Conservation (phyloP, 805 yeast genomes). For the Yamadazyma sp. region DNA sequence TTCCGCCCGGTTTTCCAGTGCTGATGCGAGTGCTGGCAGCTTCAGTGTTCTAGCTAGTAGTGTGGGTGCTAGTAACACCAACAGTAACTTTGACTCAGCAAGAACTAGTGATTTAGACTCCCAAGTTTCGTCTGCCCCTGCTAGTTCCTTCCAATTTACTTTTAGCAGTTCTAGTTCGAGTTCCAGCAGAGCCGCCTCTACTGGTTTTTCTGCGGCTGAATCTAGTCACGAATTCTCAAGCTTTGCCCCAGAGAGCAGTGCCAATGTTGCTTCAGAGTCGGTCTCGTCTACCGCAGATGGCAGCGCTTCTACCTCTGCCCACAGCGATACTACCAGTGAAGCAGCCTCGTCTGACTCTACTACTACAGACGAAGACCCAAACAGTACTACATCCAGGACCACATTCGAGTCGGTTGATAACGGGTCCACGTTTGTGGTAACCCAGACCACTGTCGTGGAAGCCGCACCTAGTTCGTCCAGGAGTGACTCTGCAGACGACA, state of each 20-base stretch:
- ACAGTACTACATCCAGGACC: constrained; percentile 18
- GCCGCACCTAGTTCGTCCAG: constrained; percentile 24
- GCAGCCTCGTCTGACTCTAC: constrained; percentile 3
- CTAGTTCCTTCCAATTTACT: background rate
- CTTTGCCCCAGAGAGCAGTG: too few species aligned
- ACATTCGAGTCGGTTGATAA: constrained; percentile 33
- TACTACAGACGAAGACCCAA: background rate
- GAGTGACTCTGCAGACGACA: constrained; percentile 10
- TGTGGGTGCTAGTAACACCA: constrained; percentile 1
- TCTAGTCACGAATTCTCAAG: too few species aligned
- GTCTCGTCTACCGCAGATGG: background rate
- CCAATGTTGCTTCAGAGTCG: background rate
- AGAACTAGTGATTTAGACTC: too few species aligned
- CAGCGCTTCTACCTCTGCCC: background rate
- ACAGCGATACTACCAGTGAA: constrained; percentile 3
- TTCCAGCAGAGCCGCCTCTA: too few species aligned
- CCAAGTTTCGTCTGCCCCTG: constrained; percentile 1
- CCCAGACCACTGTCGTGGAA: constrained; percentile 34
- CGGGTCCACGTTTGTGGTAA: constrained; percentile 40
- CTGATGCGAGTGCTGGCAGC: too few species aligned
- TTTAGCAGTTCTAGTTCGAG: too few species aligned
- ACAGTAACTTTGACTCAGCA: too few species aligned
- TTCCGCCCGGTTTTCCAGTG: too few species aligned
- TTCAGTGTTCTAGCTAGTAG: too few species aligned
- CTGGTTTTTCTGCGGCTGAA: too few species aligned